Evolutionary conservation across 805 yeast genomes (phyloP), one percentile per base, ranked within the genome.

Genomic region (Tetrapisispora namnaoensis): DNA sequence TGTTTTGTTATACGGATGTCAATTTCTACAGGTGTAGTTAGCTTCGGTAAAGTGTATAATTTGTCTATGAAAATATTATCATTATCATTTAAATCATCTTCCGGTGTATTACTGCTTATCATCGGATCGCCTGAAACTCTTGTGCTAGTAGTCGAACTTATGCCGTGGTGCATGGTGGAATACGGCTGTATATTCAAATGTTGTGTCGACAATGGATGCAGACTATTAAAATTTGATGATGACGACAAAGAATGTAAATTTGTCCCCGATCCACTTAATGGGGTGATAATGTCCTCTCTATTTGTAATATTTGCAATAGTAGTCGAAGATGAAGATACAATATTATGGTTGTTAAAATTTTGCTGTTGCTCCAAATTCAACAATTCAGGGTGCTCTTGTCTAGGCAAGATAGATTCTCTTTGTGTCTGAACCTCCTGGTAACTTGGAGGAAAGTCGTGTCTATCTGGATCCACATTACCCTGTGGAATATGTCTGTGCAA

Each of bases 1-100:
- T 67, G 64, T 53, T 78, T 79, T 0, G 83, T 76, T 9, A 79
- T 75, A 50, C 61, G 70, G 16, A 79, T 74, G 49, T 72, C 74
- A 30, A 79, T 69, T 13, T 73, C 73, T 3, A 75, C 56, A 0
- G 79, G 80, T 1, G 78, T 71, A 1, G 55, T 51, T 18, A 67
- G 54, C 49, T 69, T 73, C 1, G 78, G 77, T 28, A 79, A 62
- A 49, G 67, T 70, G 56, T 78, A 80, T 32, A 75, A 68, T 49
- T 73, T 75, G 57, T 78, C 82, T 37, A 77, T 66, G 14, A 75
- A 73, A 7, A 79, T 73, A 51, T 70, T 71, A 17, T 77, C 77
- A 10, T 62, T 49, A 47, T 62, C 67, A 47, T 61, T 58, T n/a
- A 64, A 38, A 45, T 64, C 68, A 49, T 64, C 68, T 44, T 61